A percentile compares a stretch with the other conserved stretches of the same genome.
Evolutionary conservation across 176 grass and related monocot genomes (phyloP).

Genomic region (Carex scoparia): DNA sequence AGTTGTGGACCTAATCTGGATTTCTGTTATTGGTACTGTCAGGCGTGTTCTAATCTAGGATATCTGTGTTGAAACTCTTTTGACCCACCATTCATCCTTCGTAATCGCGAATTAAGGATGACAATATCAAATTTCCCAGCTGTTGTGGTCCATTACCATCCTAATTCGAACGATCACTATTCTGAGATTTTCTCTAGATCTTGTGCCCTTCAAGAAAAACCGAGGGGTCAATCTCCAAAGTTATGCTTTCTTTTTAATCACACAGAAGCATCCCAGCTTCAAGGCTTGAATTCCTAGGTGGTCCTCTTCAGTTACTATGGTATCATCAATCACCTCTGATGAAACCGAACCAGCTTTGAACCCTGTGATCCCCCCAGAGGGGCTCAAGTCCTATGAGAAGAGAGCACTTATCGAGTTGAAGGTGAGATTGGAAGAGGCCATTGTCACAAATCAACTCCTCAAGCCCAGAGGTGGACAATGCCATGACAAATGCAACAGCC

Average conservation of each 20-base stretch:
- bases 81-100: not conserved
- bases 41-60: not conserved
- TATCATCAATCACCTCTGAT: not conserved
- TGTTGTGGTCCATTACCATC: not conserved
- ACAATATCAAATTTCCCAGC: not conserved
- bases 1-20: not conserved
- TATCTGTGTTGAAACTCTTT: not conserved
- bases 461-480: not conserved
- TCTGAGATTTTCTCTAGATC: not conserved
- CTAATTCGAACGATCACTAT: conserved; percentile 2
- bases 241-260: not conserved
- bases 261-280: not conserved
- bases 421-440: conserved; percentile 23
- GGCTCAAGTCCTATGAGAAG: conserved; percentile 17
- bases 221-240: not conserved
- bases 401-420: conserved; percentile 23
- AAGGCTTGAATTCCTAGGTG: not conserved
- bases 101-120: not conserved
- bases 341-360: not conserved
- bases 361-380: not conserved
- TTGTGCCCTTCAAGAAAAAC: not conserved
- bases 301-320: conserved; percentile 7
- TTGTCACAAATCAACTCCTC: conserved; percentile 14
- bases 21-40: not conserved
- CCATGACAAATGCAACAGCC: conserved; percentile 16